Conservation (phyloP, 2,329 filamentous ascomycete genomes). For the Pezicula rhizophila region DNA sequence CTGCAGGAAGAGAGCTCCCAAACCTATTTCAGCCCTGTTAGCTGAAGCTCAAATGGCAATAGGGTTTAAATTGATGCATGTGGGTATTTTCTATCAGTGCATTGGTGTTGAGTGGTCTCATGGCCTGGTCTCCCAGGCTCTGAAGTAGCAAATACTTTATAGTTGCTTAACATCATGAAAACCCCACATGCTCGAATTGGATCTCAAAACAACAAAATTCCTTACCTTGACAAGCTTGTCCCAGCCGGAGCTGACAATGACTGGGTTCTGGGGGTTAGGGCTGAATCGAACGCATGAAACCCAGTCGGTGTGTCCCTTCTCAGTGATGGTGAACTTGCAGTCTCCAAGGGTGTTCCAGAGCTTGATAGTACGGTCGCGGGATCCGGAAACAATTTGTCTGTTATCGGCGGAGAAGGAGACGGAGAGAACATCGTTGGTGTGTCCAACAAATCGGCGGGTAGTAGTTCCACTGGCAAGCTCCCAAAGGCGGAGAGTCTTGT, state of each 20-base stretch:
- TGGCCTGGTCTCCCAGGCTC: constrained; percentile 76
- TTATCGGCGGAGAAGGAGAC: constrained; percentile 99
- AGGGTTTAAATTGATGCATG: constrained; percentile 12
- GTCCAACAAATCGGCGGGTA: constrained; percentile 96
- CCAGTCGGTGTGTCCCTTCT: constrained; percentile 99
- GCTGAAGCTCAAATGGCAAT: constrained; percentile 7
- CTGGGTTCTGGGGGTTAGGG: constrained; percentile 99
- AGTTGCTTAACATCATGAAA: constrained; percentile 87
- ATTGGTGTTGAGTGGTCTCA: constrained; percentile 96
- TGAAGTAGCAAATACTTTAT: constrained; percentile 99
- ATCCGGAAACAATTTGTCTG: constrained; percentile 98
- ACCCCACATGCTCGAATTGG: constrained; percentile 23
- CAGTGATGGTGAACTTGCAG: constrained; percentile 99
- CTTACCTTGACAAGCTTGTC: constrained; percentile 99
- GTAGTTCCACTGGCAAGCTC: constrained; percentile 96
- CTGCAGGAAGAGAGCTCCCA: constrained; percentile 99
- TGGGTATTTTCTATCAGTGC: constrained; percentile 57
- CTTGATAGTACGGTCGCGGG: constrained; percentile 98
- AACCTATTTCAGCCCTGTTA: constrained; percentile 53
- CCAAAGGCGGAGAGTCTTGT: constrained; percentile 99
- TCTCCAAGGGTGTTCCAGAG: constrained; percentile 99
- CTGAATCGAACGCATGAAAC: constrained; percentile 99
- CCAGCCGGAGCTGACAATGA: constrained; percentile 98
- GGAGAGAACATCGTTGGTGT: constrained; percentile 99
- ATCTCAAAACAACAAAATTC: constrained; percentile 25